A percentile compares a stretch with the other conserved stretches of the same genome.
Conservation (phyloP, 2,329 filamentous ascomycete species). For the Grosmannia penicillata region DNA sequence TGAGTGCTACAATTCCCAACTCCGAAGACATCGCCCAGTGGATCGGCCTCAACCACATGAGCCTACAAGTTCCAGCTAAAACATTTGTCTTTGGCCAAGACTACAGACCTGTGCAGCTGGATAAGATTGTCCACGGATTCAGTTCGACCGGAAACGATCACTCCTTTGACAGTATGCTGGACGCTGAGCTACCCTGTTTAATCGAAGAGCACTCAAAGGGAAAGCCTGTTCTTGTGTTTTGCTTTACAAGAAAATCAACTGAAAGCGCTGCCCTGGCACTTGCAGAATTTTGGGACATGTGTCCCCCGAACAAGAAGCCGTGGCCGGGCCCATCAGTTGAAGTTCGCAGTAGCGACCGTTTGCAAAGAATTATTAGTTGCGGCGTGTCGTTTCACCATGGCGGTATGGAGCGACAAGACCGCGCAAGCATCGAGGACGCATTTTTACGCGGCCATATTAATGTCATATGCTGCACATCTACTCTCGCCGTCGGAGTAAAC, state of each 20-base stretch:
- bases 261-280: constrained; percentile 52
- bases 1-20: constrained; percentile 77
- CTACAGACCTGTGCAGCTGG: constrained; percentile 62
- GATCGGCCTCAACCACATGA: constrained; percentile 52
- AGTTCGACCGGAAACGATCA: constrained; percentile 53
- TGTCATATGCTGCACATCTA: constrained; percentile 79
- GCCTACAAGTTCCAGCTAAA: constrained; percentile 46
- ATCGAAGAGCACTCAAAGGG: constrained; percentile 50
- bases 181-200: constrained; percentile 48
- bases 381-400: constrained; percentile 78
- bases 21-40: constrained; percentile 66
- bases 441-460: constrained; percentile 59
- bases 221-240: constrained; percentile 76
- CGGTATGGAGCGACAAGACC: constrained; percentile 51
- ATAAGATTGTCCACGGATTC: constrained; percentile 65
- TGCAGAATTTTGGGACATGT: constrained; percentile 47
- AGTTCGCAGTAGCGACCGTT: constrained; percentile 41
- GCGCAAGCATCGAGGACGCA: constrained; percentile 48
- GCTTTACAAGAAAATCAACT: constrained; percentile 59
- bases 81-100: constrained; percentile 63
- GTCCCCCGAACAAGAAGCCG: constrained; percentile 32
- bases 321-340: constrained; percentile 46
- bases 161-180: constrained; percentile 57
- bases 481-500: constrained; percentile 71
- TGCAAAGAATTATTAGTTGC: constrained; percentile 31